Conservation (phyloP, 2,329 filamentous ascomycete species). For the Teratosphaeria zuluensis region DNA sequence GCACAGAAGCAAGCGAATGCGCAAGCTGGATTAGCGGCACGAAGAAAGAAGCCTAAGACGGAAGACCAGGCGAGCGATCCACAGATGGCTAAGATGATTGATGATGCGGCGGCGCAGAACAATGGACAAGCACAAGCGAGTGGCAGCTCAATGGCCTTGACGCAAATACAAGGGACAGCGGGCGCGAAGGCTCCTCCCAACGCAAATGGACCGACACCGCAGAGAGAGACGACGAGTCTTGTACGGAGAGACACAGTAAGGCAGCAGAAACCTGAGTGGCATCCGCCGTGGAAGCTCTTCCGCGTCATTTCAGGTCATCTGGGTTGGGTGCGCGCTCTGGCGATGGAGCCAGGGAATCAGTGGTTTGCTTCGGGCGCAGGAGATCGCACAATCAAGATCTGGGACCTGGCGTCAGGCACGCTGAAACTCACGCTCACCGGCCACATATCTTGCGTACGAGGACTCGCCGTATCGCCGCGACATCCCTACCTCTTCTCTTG, state of each 20-base stretch:
- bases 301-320: slow-evolving; percentile 93
- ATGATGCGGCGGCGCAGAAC: slow-evolving; percentile 47
- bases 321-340: slow-evolving; percentile 83
- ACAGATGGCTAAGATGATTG: slow-evolving; percentile 58
- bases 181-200: slow-evolving; percentile 39
- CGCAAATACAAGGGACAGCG: slow-evolving; percentile 38
- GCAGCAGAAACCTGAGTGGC: slow-evolving; percentile 81
- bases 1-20: slow-evolving; percentile 68
- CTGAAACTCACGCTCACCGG: slow-evolving; percentile 80
- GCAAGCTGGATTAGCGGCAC: slow-evolving; percentile 45
- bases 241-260: slow-evolving; percentile 55
- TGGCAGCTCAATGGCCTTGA: slow-evolving; percentile 47
- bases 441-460: slow-evolving; percentile 87
- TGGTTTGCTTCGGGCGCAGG: slow-evolving; percentile 96
- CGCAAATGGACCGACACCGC: slow-evolving; percentile 45
- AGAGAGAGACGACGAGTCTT: slow-evolving; percentile 46
- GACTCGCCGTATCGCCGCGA: slow-evolving; percentile 80
- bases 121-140: slow-evolving; percentile 32
- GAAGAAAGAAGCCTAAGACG: slow-evolving; percentile 53
- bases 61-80: slow-evolving; percentile 43
- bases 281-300: slow-evolving; percentile 97
- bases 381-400: slow-evolving; percentile 96
- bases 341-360: slow-evolving; percentile 90
- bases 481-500: slow-evolving; percentile 98
- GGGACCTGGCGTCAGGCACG: slow-evolving; percentile 85